Evolutionary conservation across 2,329 filamentous ascomycete genomes (phyloP).

Genomic region (Hypoxylon sp.): DNA sequence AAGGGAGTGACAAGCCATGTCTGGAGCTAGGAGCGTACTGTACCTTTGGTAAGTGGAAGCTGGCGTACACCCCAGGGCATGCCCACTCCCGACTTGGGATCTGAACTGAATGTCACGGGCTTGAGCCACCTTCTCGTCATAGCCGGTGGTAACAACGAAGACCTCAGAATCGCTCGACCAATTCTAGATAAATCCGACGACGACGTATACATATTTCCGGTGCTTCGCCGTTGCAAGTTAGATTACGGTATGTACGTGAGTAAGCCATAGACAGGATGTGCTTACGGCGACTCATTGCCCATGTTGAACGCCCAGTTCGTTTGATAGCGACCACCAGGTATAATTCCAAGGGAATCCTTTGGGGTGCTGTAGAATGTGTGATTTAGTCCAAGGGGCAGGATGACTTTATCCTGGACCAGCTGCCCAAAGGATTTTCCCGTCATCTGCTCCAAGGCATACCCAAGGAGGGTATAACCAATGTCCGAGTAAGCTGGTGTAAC

Average conservation of each 20-base stretch:
- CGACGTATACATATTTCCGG: constrained; percentile 48
- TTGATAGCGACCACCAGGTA: constrained; percentile 44
- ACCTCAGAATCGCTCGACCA: constrained; percentile 46
- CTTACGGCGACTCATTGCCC: constrained; percentile 46
- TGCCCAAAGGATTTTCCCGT: constrained; percentile 46
- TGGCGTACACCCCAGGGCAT: constrained; percentile 48
- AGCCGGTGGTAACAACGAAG: constrained; percentile 43
- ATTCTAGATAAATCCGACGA: constrained; percentile 44
- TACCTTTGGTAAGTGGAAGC: constrained; percentile 38
- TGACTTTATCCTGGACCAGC: constrained; percentile 44
- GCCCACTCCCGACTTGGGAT: constrained; percentile 43
- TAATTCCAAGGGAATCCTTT: constrained; percentile 46
- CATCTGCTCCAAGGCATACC: constrained; percentile 49
- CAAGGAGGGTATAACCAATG: constrained; percentile 50
- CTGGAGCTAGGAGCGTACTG: not conserved
- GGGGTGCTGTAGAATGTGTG: constrained; percentile 47
- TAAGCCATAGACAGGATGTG: too few relatives aligned
- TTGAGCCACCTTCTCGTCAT: constrained; percentile 48
- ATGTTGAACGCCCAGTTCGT: constrained; percentile 48
- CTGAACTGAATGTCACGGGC: constrained; percentile 45
- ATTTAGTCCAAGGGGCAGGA: constrained; percentile 46
- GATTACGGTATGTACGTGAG: not conserved
- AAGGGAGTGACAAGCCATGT: not conserved
- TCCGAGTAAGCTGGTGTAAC: constrained; percentile 52
- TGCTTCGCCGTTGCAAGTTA: constrained; percentile 34